Evolutionary conservation across 2,329 filamentous ascomycete genomes (phyloP), one percentile per base, ranked within the genome.

Genomic region (Stylonectria norvegica): DNA sequence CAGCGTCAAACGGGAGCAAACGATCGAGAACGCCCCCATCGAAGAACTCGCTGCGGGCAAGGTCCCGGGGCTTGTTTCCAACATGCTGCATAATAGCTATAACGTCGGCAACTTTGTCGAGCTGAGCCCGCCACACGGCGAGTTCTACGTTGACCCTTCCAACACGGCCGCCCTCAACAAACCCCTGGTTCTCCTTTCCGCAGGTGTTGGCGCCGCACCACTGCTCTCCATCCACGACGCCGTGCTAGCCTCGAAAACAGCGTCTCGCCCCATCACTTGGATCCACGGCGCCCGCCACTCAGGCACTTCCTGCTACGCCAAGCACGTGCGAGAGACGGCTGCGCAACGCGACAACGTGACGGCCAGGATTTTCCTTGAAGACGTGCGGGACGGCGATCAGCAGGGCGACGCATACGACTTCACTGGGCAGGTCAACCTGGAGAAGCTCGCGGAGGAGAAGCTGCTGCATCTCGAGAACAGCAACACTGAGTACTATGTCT

Each of bases 1-100:
- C 65, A 85, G 78, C 50, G 81, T 91, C 46, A 90, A 89, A 73
- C 76, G 70, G 42, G 84, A 79, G 48, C 79, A 75, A 23, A 57
- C 58, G 3, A 34, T 58, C 11, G 54, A 57, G 20, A 42, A 55
- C 19, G 51, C 54, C 4, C 41, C 53, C 2, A 8, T 49, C 9
- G 60, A 65, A 20, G 68, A 68, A 34, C 48, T 63, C 4, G 56
- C 55, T 16, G 53, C 57, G 19, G 57, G 60, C 14, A 63, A 56
- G 37, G 49, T 69, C 3, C 63, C 68, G 2, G 76, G 76, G 14
- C 50, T 76, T 28, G 63, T 81, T 34, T 78, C 75, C 23, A 79
- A 76, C 58, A 54, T 72, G 37, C 64, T 81, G 18, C 73, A 79
- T 59, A 61, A 62, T 34, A 53, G 63, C 5, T 72, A 70, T 53